Conservation (phyloP, 129 eudicot genomes). For the Smallanthus sonchifolius region DNA sequence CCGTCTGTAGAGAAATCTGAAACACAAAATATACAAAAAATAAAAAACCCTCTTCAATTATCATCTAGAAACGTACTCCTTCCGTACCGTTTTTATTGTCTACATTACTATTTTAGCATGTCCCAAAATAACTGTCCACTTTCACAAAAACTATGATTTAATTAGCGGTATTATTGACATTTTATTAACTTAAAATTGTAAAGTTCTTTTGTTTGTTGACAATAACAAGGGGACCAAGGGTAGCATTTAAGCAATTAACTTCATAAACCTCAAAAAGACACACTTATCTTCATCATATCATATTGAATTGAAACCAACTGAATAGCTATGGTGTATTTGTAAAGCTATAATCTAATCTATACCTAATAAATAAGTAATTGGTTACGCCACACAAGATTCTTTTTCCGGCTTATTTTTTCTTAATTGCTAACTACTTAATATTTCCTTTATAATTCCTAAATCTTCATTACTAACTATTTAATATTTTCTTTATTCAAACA, state of each 20-base stretch:
- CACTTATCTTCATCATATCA: background rate
- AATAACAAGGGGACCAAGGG: too few species aligned
- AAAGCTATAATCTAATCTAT: background rate
- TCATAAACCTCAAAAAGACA: background rate
- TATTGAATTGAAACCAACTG: background rate
- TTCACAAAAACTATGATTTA: background rate
- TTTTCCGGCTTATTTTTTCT: too few species aligned
- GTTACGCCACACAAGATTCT: too few species aligned
- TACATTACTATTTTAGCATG: too few species aligned
- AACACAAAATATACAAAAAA: background rate
- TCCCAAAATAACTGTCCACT: background rate
- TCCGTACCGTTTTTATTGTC: too few species aligned
- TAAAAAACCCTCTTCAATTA: background rate
- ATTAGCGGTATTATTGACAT: too few species aligned
- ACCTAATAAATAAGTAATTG: too few species aligned
- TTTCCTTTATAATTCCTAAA: too few species aligned
- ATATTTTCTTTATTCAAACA: too few species aligned
- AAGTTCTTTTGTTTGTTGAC: background rate
- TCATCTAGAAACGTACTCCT: background rate
- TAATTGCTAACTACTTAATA: too few species aligned
- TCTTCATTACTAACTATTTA: too few species aligned
- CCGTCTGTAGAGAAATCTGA: slow-evolving; percentile 81
- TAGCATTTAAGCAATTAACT: background rate
- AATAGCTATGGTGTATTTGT: background rate
- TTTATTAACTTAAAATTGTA: background rate